Evolutionary conservation across 345 rosid genomes (phyloP).

Genomic region (Salix viminalis): DNA sequence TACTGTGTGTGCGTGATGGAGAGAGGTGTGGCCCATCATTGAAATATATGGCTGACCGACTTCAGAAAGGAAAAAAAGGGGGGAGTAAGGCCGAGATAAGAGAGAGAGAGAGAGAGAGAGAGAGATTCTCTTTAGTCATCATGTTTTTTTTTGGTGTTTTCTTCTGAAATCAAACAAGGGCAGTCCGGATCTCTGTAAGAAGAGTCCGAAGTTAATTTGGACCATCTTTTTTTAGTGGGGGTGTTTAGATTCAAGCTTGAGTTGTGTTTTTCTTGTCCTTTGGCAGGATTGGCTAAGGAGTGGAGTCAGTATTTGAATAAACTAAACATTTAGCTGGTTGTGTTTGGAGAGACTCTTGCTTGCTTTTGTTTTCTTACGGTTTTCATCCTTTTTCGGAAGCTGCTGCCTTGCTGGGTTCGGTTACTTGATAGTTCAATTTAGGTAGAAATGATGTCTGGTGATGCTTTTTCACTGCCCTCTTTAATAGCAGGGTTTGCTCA

Average conservation of each 20-base stretch:
- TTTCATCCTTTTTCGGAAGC: constrained; percentile 34
- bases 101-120: constrained; percentile 12
- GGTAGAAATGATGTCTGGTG: constrained; percentile 57
- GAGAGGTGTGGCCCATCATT: constrained; percentile 13
- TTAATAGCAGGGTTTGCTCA: constrained; percentile 46
- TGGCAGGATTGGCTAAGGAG: constrained; percentile 46
- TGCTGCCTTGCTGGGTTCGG: constrained; percentile 32
- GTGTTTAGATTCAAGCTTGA: constrained; percentile 36
- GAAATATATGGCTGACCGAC: constrained; percentile 13
- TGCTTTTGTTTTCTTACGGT: constrained; percentile 39
- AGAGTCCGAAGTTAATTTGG: constrained; percentile 41
- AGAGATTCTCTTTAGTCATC: constrained; percentile 31
- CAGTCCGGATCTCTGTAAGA: constrained; percentile 44
- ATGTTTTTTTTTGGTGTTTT: constrained; percentile 34
- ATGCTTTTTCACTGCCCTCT: constrained; percentile 50
- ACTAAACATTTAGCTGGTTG: constrained; percentile 46
- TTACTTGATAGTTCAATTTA: background rate
- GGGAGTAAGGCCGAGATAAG: constrained; percentile 18
- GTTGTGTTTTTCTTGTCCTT: constrained; percentile 59
- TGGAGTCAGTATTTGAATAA: constrained; percentile 39
- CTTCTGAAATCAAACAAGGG: constrained; percentile 35
- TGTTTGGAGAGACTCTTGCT: constrained; percentile 42
- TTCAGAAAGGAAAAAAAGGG: background rate
- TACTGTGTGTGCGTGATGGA: background rate
- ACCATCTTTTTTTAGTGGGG: constrained; percentile 17